These are phyloP conservation scores for Amyloporia xantha DNA, from an alignment of 768 basidiomycete species.

Conservation along the genomic window DNA sequence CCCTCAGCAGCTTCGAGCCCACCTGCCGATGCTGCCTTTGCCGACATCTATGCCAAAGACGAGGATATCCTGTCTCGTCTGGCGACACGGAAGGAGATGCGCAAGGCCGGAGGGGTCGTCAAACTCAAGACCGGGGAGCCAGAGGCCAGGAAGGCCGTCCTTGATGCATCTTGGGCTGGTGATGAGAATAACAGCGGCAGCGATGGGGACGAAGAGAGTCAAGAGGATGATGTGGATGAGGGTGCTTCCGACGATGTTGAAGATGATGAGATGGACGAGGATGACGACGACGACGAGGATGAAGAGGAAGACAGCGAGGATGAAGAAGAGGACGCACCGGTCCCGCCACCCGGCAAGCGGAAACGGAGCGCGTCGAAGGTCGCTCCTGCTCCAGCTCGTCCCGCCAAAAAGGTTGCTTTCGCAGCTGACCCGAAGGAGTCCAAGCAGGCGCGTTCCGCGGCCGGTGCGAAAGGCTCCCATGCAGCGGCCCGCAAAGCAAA, in stretches of 20 bases:
- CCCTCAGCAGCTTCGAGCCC: constrained; percentile 19
- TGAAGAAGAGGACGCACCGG: constrained; percentile 35
- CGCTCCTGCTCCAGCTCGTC: constrained; percentile 12
- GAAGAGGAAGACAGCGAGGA: constrained; percentile 38
- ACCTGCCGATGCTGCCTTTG: constrained; percentile 14
- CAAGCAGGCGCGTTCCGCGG: constrained; percentile 20
- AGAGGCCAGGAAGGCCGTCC: constrained; percentile 36
- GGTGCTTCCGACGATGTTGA: constrained; percentile 33
- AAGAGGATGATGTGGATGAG: constrained; percentile 28
- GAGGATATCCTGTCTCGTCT: constrained; percentile 41
- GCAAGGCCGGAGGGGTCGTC: constrained; percentile 44
- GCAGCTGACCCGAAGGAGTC: constrained; percentile 22
- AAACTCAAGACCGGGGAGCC: constrained; percentile 35
- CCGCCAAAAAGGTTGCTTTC: constrained; percentile 30
- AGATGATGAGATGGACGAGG: constrained; percentile 24
- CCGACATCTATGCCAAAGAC: constrained; percentile 40
- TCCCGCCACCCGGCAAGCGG: constrained; percentile 26
- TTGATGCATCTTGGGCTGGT: constrained; percentile 35
- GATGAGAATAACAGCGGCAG: constrained; percentile 33
- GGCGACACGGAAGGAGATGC: constrained; percentile 58
- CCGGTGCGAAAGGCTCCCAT: constrained; percentile 14
- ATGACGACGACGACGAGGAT: constrained; percentile 32
- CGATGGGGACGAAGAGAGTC: constrained; percentile 32
- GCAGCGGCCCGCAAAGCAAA: constrained; percentile 6
- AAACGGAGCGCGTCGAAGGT: constrained; percentile 18